Evolutionary conservation across 345 rosid genomes (phyloP).

Genomic region (Garcia nutans): DNA sequence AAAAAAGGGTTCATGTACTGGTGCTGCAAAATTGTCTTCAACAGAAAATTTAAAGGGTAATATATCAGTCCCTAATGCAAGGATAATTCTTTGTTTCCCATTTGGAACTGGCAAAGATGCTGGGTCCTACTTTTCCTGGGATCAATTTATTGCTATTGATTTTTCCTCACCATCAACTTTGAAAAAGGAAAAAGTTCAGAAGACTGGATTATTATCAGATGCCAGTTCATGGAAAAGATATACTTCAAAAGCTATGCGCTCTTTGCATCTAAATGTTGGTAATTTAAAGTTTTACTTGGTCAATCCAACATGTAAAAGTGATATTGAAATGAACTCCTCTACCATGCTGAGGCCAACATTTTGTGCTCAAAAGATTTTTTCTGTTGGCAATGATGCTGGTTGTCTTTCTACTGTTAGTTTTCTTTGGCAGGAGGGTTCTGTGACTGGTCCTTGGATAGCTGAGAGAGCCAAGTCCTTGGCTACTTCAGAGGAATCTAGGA

Average conservation of each 20-base stretch:
- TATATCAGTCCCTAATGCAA: conserved; percentile 61
- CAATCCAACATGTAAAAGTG: conserved; percentile 35
- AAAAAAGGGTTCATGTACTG: conserved; percentile 28
- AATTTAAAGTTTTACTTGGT: conserved; percentile 61
- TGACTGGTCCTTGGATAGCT: conserved; percentile 62
- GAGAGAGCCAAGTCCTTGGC: conserved; percentile 77
- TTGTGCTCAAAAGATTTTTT: conserved; percentile 52
- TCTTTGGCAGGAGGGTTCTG: conserved; percentile 71
- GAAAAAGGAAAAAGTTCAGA: conserved; percentile 31
- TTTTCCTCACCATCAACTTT: conserved; percentile 42
- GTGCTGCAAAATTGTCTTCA: conserved; percentile 35
- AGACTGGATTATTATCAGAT: conserved; percentile 27
- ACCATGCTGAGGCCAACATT: conserved; percentile 34
- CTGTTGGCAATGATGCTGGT: conserved; percentile 42
- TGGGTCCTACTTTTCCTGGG: conserved; percentile 44
- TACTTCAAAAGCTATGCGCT: conserved; percentile 39
- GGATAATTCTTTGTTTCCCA: conserved; percentile 75
- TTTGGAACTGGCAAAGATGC: conserved; percentile 39
- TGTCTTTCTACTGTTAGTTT: conserved; percentile 59
- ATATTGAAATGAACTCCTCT: conserved; percentile 30
- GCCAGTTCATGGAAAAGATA: conserved; percentile 37
- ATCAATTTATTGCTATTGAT: conserved; percentile 69
- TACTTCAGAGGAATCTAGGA: conserved; percentile 50
- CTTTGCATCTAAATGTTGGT: conserved; percentile 57
- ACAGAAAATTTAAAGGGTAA: conserved; percentile 50